These are phyloP conservation scores for Aspergillus wentii DNA, from an alignment of 495 filamentous ascomycete genomes.

Conservation along the genomic window DNA sequence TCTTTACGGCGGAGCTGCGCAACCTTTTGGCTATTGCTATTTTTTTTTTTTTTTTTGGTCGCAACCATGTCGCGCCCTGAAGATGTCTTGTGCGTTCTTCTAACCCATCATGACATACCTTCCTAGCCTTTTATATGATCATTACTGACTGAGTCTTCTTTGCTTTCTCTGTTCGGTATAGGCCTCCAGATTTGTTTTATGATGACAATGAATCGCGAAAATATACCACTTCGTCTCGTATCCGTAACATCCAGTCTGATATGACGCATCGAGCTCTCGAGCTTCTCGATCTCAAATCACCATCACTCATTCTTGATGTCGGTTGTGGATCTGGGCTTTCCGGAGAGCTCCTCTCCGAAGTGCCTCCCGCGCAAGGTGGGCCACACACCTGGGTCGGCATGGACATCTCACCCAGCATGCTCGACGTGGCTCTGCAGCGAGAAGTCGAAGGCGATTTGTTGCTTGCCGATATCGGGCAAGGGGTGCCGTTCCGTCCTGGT, in stretches of 20 bases:
- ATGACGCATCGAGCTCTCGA: conserved; percentile 93
- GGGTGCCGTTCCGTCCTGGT: conserved; percentile 88
- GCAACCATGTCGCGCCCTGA: conserved; percentile 88
- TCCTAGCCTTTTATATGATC: too few species aligned
- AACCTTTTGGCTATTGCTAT: too few species aligned
- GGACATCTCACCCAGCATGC: conserved; percentile 91
- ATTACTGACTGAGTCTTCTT: conserved; percentile 3
- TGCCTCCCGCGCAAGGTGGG: conserved; percentile 62
- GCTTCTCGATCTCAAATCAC: conserved; percentile 73
- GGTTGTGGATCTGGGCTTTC: conserved; percentile 95
- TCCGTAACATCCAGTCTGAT: conserved; percentile 85
- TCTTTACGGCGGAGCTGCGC: too few species aligned
- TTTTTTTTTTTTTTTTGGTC: conserved; percentile 2
- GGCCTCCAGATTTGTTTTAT: conserved; percentile 94
- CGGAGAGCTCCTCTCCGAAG: conserved; percentile 80
- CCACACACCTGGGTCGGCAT: conserved; percentile 93
- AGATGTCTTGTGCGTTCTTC: conserved; percentile 73
- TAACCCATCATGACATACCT: conserved; percentile 2
- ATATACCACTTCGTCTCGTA: conserved; percentile 96
- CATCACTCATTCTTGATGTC: conserved; percentile 87
- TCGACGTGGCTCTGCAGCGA: conserved; percentile 83
- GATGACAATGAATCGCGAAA: conserved; percentile 90
- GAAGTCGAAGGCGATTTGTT: conserved; percentile 90
- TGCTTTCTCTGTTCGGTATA: conserved; percentile 21
- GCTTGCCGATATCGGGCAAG: conserved; percentile 91